A percentile compares a stretch with the other conserved stretches of the same genome.
Conservation (phyloP, 306 rosid genomes). For the Medicago ruthenica region DNA sequence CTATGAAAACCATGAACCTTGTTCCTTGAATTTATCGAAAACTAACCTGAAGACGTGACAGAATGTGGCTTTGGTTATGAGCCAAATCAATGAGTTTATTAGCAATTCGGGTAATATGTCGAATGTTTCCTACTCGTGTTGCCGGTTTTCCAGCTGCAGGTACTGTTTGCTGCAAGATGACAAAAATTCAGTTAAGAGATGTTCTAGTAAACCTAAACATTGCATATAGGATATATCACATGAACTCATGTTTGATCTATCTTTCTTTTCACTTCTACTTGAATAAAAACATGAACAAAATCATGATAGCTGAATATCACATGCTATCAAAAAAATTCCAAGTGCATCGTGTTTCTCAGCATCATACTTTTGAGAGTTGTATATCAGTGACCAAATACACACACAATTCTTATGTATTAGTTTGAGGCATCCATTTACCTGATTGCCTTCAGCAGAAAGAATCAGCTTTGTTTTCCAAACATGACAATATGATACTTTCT, state of each 20-base stretch:
- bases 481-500: slow-evolving; percentile 77
- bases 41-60: slow-evolving; percentile 79
- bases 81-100: slow-evolving; percentile 79
- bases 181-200: slow-evolving; percentile 41
- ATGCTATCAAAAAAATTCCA: neutral
- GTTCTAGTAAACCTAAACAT: neutral
- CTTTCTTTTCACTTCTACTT: slow-evolving; percentile 24
- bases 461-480: slow-evolving; percentile 87
- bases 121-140: slow-evolving; percentile 82
- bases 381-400: slow-evolving; percentile 16
- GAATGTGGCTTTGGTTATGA: slow-evolving; percentile 63
- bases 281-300: slow-evolving; percentile 30
- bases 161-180: slow-evolving; percentile 70
- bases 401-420: slow-evolving; percentile 28
- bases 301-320: slow-evolving; percentile 18
- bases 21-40: slow-evolving; percentile 7
- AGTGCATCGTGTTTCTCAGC: neutral
- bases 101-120: slow-evolving; percentile 80
- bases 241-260: neutral
- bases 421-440: slow-evolving; percentile 58
- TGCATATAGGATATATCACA: slow-evolving; percentile 19
- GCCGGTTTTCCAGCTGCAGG: slow-evolving; percentile 69
- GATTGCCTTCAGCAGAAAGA: slow-evolving; percentile 62
- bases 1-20: slow-evolving; percentile 25
- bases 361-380: slow-evolving; percentile 21